Conservation (phyloP, 139 green algal genomes). For the Ettlia oleoabundans region DNA sequence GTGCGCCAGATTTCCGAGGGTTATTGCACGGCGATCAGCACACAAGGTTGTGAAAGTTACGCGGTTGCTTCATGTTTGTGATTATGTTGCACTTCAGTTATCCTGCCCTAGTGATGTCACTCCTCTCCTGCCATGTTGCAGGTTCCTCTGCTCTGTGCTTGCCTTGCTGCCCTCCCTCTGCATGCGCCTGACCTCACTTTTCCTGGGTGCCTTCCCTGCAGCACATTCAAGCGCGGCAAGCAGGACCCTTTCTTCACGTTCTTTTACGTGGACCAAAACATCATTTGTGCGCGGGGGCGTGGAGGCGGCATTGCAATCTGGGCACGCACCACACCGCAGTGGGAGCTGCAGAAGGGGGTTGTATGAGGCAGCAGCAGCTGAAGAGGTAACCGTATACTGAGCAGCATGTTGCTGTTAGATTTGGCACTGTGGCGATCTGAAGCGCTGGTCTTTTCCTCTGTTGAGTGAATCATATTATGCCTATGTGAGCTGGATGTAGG, state of each 20-base stretch:
- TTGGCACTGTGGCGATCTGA: too few species aligned
- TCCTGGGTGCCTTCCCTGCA: neutral
- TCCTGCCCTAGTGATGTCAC: too few species aligned
- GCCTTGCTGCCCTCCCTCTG: neutral
- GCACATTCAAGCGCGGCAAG: slow-evolving; percentile 7
- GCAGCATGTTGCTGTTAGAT: too few species aligned
- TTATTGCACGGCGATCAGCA: neutral
- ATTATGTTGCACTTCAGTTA: too few species aligned
- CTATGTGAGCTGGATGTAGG: too few species aligned
- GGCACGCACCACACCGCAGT: slow-evolving; percentile 38
- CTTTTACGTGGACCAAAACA: slow-evolving; percentile 52
- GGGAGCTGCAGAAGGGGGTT: slow-evolving; percentile 41
- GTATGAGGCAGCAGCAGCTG: slow-evolving; percentile 31
- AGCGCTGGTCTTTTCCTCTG: too few species aligned
- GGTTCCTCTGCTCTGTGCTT: neutral
- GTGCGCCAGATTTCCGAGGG: neutral
- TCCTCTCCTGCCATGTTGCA: neutral
- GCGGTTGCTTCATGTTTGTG: too few species aligned
- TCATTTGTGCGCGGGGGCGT: slow-evolving; percentile 50
- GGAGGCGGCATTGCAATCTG: slow-evolving; percentile 63
- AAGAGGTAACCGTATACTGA: too few species aligned
- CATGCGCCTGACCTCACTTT: neutral
- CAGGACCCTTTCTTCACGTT: slow-evolving; percentile 55
- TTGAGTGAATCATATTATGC: too few species aligned
- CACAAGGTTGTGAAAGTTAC: too few species aligned